Evolutionary conservation across 1,139 yeast species (phyloP), one percentile per base, ranked within the genome.

Genomic region (Blastobotrys apis): DNA sequence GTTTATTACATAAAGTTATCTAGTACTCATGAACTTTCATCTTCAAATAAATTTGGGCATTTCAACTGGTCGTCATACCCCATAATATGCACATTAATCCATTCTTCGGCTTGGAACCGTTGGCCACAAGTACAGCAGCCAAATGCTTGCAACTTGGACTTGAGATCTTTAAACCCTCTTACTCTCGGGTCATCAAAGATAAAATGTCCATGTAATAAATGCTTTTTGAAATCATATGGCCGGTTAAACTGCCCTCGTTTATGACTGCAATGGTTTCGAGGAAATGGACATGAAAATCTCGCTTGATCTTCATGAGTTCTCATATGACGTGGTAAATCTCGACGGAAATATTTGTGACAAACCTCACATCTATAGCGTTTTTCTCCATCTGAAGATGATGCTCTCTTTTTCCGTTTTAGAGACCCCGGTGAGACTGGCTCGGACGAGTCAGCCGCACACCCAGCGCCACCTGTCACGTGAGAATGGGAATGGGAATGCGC

Each of bases 151-250:
- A 81, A 65, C 59, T 80, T 80, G 47, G 77, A 80, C 44, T 70
- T 71, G 45, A 81, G 63, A 49, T 77, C 79, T 49, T 77, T 77
- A 49, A 72, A 63, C 36, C 70, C 67, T 39, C 74, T 73, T 8
- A 74, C 74, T 34, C 56, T 55, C 30, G 67, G 65, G 5, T 72
- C 70, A 48, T 76, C 72, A 58, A 79, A 80, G 39, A 62, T 64
- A 57, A 80, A 81, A 54, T 81, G 87, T 41, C 76, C 70, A 57
- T 80, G 82, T 34, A 81, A 65, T 49, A 81, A 63, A 58, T 81
- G 87, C 55, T 81, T 81, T 57, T 81, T 81, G 64, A 70, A 80
- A 59, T 81, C 87, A 57, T 81, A 81, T 2, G 83, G 84, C 37
- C 87, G 68, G 63, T 81, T 81, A 64, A 81, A 81, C 52, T 68